These are phyloP conservation scores for Kandelia obovata DNA, from an alignment of 345 rosid genomes.

Conservation along the genomic window DNA sequence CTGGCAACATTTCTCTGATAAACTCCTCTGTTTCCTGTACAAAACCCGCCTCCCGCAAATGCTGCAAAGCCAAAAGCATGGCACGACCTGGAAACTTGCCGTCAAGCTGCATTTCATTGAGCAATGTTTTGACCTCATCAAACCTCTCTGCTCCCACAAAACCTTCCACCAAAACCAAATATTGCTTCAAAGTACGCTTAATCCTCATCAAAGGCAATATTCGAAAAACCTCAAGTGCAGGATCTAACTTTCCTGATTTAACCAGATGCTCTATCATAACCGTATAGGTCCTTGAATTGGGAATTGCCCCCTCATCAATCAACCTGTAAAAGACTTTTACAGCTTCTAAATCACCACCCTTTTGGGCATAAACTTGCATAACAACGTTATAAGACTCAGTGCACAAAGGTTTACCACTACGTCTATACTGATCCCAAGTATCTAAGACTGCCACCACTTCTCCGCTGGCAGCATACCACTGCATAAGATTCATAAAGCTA, in stretches of 20 bases:
- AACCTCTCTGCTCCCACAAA: constrained; percentile 47
- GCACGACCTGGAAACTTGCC: constrained; percentile 64
- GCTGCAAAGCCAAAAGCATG: constrained; percentile 48
- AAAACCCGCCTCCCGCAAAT: constrained; percentile 60
- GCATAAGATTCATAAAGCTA: constrained; percentile 70
- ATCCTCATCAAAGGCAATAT: constrained; percentile 75
- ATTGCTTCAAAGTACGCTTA: constrained; percentile 69
- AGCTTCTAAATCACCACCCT: constrained; percentile 45
- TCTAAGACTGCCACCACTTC: constrained; percentile 54
- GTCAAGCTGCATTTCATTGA: constrained; percentile 60
- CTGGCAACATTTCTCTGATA: constrained; percentile 58
- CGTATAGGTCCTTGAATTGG: constrained; percentile 80
- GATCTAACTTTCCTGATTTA: constrained; percentile 49
- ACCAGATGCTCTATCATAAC: constrained; percentile 75
- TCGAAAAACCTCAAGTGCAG: constrained; percentile 55
- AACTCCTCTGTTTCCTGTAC: constrained; percentile 49
- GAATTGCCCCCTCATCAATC: constrained; percentile 66
- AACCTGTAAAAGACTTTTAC: constrained; percentile 47
- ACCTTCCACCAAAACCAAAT: constrained; percentile 47
- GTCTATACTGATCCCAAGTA: constrained; percentile 55
- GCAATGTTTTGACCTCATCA: constrained; percentile 48
- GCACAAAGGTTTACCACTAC: constrained; percentile 43
- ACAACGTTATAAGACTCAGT: constrained; percentile 68
- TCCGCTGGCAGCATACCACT: constrained; percentile 53
- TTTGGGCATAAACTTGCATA: constrained; percentile 44